Conservation (phyloP, 106 monocot species). For the Chionographis japonica region DNA sequence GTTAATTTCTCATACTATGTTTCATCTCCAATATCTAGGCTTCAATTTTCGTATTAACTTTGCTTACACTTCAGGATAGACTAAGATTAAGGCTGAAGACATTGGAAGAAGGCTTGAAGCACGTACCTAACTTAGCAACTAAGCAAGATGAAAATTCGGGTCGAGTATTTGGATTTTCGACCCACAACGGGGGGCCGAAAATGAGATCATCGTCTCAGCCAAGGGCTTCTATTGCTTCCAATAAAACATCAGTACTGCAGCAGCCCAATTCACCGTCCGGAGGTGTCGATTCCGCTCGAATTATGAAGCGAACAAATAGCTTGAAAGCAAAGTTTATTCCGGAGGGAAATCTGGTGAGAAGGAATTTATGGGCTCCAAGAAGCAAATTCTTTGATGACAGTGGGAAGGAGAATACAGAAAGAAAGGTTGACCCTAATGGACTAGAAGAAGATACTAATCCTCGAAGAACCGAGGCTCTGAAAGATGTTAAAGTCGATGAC, state of each 20-base stretch:
- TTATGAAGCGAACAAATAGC: conserved; percentile 9
- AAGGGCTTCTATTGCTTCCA: conserved; percentile 3
- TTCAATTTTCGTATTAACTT: neutral
- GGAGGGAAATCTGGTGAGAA: conserved; percentile 21
- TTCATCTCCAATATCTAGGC: too few species aligned
- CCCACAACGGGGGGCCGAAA: neutral
- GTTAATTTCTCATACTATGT: neutral
- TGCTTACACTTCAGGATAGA: conserved; percentile 39
- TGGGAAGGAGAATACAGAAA: neutral
- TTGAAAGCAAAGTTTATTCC: conserved; percentile 14
- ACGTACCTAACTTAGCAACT: conserved; percentile 14
- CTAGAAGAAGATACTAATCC: neutral
- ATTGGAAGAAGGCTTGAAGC: conserved; percentile 53
- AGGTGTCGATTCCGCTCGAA: conserved; percentile 10
- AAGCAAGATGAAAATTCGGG: conserved; percentile 13
- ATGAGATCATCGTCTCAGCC: conserved; percentile 22
- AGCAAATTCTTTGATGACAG: conserved; percentile 23
- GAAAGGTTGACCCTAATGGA: conserved; percentile 4
- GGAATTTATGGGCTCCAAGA: conserved; percentile 30
- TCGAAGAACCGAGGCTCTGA: conserved; percentile 2
- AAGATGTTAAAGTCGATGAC: too few species aligned
- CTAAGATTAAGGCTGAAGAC: conserved; percentile 46
- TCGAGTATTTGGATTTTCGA: neutral
- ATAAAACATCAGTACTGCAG: too few species aligned
- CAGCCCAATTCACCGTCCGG: neutral